A percentile compares a stretch with the other conserved stretches of the same genome.
Conservation (phyloP, 2,329 filamentous ascomycete species). For the Aspergillus pseudotamarii region DNA sequence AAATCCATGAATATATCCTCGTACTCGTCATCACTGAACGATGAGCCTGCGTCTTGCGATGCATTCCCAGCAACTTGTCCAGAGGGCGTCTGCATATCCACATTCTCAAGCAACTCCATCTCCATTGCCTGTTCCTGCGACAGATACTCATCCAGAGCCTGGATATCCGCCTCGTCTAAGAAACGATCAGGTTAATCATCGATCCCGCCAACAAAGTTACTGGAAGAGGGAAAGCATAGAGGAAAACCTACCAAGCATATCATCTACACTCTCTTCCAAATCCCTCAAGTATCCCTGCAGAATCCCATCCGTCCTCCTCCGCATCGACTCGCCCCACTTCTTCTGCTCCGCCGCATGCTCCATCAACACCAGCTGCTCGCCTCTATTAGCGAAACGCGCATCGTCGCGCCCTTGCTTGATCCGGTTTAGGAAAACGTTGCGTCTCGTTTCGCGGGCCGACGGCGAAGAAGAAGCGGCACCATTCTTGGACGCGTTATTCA, state of each 20-base stretch:
- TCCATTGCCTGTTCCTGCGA: slow-evolving; percentile 39
- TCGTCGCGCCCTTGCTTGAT: slow-evolving; percentile 44
- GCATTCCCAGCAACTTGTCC: background rate
- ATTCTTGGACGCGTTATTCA: slow-evolving; percentile 25
- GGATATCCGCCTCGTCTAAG: slow-evolving; percentile 30
- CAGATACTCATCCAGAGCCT: slow-evolving; percentile 40
- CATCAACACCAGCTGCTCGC: slow-evolving; percentile 47
- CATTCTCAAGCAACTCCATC: slow-evolving; percentile 29
- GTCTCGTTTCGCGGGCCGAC: slow-evolving; percentile 37
- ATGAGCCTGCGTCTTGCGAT: background rate
- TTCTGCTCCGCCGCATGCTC: slow-evolving; percentile 44
- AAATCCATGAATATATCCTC: slow-evolving; percentile 68
- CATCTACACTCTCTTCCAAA: slow-evolving; percentile 27
- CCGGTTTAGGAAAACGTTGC: slow-evolving; percentile 45
- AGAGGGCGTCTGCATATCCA: background rate
- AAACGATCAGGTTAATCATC: slow-evolving; percentile 8
- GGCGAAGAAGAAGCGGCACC: slow-evolving; percentile 24
- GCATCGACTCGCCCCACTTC: slow-evolving; percentile 44
- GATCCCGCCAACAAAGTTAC: background rate
- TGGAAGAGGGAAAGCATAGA: background rate
- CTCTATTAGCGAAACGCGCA: slow-evolving; percentile 42
- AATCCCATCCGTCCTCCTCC: slow-evolving; percentile 32
- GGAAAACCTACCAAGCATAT: slow-evolving; percentile 28
- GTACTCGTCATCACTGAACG: slow-evolving; percentile 60
- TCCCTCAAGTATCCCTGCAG: slow-evolving; percentile 18